These are phyloP conservation scores for Noccaea bulbosa DNA, from an alignment of 345 rosid species.

Conservation along the genomic window DNA sequence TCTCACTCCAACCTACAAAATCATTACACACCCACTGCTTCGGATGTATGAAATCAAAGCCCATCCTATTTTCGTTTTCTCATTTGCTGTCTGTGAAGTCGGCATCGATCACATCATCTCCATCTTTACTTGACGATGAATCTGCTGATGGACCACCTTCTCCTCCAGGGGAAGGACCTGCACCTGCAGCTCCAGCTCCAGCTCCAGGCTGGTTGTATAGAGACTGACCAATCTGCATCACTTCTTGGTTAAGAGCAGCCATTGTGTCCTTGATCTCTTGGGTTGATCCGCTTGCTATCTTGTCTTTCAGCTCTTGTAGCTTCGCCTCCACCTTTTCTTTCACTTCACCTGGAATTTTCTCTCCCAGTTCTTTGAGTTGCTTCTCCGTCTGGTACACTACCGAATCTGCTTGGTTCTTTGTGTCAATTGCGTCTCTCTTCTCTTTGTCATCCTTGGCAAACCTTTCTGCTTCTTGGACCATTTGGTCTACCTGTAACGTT, in stretches of 20 bases:
- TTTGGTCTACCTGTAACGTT: conserved; percentile 68
- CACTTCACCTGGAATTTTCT: conserved; percentile 82
- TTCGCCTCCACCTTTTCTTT: conserved; percentile 90
- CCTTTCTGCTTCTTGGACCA: conserved; percentile 90
- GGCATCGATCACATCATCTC: conserved; percentile 83
- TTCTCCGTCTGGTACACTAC: conserved; percentile 94
- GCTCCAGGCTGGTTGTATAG: conserved; percentile 91
- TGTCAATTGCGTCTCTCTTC: conserved; percentile 94
- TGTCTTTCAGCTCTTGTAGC: conserved; percentile 80
- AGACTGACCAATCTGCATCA: conserved; percentile 93
- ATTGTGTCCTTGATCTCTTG: conserved; percentile 81
- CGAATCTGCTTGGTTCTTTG: conserved; percentile 96
- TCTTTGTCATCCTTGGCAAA: conserved; percentile 91
- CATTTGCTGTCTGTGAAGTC: conserved; percentile 92
- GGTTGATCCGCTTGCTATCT: conserved; percentile 68
- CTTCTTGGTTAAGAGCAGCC: conserved; percentile 92
- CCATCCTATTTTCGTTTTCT: conserved; percentile 26
- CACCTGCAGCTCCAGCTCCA: conserved; percentile 37
- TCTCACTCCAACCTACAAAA: conserved; percentile 37
- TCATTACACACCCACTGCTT: conserved; percentile 10
- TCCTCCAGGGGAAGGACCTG: conserved; percentile 66
- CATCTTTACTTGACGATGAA: conserved; percentile 62
- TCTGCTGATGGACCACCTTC: conserved; percentile 54
- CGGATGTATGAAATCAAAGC: conserved; percentile 14
- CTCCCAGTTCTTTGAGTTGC: conserved; percentile 90